Evolutionary conservation across 257 asterid species (phyloP).

Genomic region (Capsicum pubescens): DNA sequence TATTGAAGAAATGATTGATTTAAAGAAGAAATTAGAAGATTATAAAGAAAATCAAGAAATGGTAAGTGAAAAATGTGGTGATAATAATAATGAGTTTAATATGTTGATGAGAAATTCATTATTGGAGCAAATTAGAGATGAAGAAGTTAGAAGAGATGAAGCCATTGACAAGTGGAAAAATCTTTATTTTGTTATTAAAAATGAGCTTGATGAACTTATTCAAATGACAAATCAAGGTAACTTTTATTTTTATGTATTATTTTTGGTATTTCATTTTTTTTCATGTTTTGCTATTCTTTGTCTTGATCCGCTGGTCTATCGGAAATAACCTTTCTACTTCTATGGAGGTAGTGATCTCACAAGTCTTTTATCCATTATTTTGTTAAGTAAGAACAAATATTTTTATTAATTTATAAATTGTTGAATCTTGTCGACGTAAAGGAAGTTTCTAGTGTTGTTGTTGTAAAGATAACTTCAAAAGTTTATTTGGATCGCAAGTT

Average conservation of each 20-base stretch:
- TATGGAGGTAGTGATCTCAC: too few relatives aligned
- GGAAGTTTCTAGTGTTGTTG: neutral
- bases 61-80: constrained; percentile 4
- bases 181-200: constrained; percentile 77
- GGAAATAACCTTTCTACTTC: too few relatives aligned
- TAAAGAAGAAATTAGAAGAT: constrained; percentile 47
- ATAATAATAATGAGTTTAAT: constrained; percentile 19
- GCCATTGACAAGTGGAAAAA: constrained; percentile 84
- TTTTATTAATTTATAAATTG: neutral
- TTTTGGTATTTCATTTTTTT: neutral
- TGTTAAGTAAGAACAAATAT: neutral
- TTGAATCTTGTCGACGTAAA: neutral
- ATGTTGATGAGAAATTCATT: constrained; percentile 22
- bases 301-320: too few relatives aligned
- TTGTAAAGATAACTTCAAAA: neutral
- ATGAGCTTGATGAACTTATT: constrained; percentile 89
- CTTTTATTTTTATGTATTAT: neutral
- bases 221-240: constrained; percentile 63
- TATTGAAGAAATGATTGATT: constrained; percentile 52
- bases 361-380: neutral
- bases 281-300: too few relatives aligned
- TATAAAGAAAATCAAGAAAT: constrained; percentile 36
- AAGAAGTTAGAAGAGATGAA: constrained; percentile 55
- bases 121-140: constrained; percentile 37
- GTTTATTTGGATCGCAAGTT: neutral